Base-by-base conservation (phyloP, 2,329 filamentous ascomycete species). In the Trichophyton benhamiae region DNA sequence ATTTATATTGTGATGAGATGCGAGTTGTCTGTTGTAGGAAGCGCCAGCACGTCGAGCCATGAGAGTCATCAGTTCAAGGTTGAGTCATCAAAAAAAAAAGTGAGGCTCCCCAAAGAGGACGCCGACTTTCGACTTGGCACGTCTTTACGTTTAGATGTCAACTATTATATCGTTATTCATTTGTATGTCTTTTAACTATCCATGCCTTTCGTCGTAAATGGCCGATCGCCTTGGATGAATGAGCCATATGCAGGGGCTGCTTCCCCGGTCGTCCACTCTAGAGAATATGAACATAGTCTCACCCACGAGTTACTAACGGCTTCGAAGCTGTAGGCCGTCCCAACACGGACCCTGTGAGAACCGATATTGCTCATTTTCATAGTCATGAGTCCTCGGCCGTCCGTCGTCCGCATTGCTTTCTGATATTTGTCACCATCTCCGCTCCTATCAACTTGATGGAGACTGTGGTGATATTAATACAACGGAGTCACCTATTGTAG, bases 391-490 rank as follows among this genome's bases (percentile, higher is more conserved):
- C 27, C 13, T 55, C 8, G n/a, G 30, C 27, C 6, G 6, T 20
- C 33, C 7, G n/a, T 36, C 27, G 5, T 36, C 52, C 27, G 22
- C 20, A 8, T 17, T 20, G n/a, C 7, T 36, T 33, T 36, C 27
- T 20, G 13, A n/a, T 55, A 27, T 25, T 33, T 11, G 44, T 15
- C 52, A 57, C 52, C 33, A 33, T 25, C 7, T 25, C 52, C 17
- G 5, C 20, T 25, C 41, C 8, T 7, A 33, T 58, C 59, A 63
- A 64, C 61, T 65, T 30, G 63, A 61, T 4, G 63, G 62, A 20
- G 77, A 79, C 67, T 83, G 81, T 13, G 85, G 85, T 60, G 86
- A 87, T 68, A 87, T 87, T 68, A 88, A 79, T 63, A 88, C 84
- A 60, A 89, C 86, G 63, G 86, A 88, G 68, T 88, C 86, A 66